Evolutionary conservation across 257 asterid species (phyloP), one percentile per base, ranked within the genome.

Genomic region (Schizonepeta tenuifolia): DNA sequence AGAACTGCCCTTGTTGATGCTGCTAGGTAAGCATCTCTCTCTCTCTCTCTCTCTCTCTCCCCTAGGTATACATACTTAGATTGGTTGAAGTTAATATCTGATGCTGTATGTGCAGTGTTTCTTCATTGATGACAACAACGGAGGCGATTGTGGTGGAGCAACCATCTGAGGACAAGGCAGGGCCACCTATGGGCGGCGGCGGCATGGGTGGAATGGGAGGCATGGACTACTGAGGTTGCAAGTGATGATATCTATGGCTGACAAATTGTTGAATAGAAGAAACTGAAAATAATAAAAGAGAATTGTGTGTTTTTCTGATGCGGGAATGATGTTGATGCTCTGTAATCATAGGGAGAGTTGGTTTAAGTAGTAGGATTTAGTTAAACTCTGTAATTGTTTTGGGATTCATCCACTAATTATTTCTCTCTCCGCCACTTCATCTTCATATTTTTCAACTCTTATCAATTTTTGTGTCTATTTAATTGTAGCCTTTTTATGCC

Each of bases 1-100:
- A 89, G 98, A 80, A 91, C 96, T 64, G 97, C 98, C 26, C 88
- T 94, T 56, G 96, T 88, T 1, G 98, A 91, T 76, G 97, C 99
- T 49, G 99, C 99, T 18, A 93, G 97, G 97, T 89, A 75, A 80
- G 77, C 22, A 1, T 7, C 17, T 6, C 15, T 24, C 62, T 3
- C 24, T 15, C 51, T 17, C 50, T 28, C 50, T 18, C 24, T 24
- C 5, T 12, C 4, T 4, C n/a, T 13, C 15, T 11, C n/a, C 0
- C 14, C 41, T 26, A 28, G 4, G 3, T 28, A 28, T 28, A 28
- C 4, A 2, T 28, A 2, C 33, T 28, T 28, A 2, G 0, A 28
- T 11, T 17, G 7, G 33, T 9, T 36, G 26, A 40, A 18, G 55
- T 35, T 75, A 41, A n/a, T 15, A 0, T 38, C 36, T 67, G 33